phyloP scores from a whole-genome alignment of 2,329 filamentous ascomycete species.

The Sporothrix curviconia region DNA sequence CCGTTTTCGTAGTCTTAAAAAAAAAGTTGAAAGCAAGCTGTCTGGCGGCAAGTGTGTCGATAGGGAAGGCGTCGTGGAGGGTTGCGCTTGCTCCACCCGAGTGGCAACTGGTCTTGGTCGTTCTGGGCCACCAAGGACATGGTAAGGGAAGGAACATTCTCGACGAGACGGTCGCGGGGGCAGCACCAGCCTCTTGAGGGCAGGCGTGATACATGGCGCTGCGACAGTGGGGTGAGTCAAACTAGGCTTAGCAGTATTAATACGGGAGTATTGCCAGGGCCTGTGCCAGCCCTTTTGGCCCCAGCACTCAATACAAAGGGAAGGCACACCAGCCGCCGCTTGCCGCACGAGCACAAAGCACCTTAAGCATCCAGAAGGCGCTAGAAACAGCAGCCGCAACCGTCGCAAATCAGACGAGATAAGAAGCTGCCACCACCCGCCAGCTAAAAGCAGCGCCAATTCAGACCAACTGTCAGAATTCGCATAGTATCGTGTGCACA shows the following conservation, averaged over 20 bases:
- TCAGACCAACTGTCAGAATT: no score
- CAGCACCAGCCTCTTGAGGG: conserved; percentile 9
- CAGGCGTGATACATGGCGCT: conserved; percentile 6
- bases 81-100: conserved; percentile 3
- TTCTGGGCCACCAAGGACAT: no score
- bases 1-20: background rate
- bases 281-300: background rate
- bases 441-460: background rate
- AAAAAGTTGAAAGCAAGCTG: background rate
- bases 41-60: background rate
- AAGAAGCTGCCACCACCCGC: background rate
- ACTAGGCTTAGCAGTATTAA: background rate
- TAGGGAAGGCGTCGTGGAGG: conserved; percentile 2
- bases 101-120: background rate
- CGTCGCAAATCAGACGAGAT: background rate
- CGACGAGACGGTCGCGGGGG: conserved; percentile 16
- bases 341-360: background rate
- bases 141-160: conserved; percentile 21
- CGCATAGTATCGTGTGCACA: no score
- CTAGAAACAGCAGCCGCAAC: background rate
- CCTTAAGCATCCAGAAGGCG: background rate
- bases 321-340: background rate
- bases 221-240: conserved; percentile 17
- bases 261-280: no score
- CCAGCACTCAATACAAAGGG: background rate